A percentile compares a stretch with the other conserved stretches of the same genome.
Evolutionary conservation across 192 early-diverging fungal species (phyloP).

Genomic region (Podila verticillata): DNA sequence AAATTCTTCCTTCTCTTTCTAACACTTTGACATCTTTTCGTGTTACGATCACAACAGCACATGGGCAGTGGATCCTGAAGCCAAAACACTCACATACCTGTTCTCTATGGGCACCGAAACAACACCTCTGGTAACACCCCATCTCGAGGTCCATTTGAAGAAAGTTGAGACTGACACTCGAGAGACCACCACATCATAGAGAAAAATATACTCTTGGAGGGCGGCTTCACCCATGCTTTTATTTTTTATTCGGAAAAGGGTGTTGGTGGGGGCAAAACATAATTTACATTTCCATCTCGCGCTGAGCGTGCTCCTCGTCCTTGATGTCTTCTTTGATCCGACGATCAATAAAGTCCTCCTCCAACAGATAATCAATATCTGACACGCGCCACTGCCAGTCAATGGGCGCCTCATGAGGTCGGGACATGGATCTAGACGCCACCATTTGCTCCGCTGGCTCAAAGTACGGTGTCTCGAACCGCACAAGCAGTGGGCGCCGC

Average conservation of each 20-base stretch:
- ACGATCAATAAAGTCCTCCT: constrained; percentile 51
- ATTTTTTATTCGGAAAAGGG: not conserved
- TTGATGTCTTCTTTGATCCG: constrained; percentile 31
- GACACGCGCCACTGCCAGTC: constrained; percentile 61
- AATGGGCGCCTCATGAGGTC: constrained; percentile 46
- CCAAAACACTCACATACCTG: constrained; percentile 22
- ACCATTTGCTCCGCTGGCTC: constrained; percentile 61
- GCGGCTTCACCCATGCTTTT: not conserved
- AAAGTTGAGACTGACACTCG: constrained; percentile 1
- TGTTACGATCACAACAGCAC: constrained; percentile 5
- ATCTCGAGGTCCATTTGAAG: constrained; percentile 19
- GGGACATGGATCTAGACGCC: constrained; percentile 47
- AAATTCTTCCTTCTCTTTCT: not conserved
- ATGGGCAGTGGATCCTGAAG: constrained; percentile 24
- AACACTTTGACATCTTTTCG: not conserved
- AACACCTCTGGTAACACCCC: constrained; percentile 20
- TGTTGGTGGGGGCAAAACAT: not conserved
- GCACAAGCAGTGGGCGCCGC: constrained; percentile 54
- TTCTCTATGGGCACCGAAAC: constrained; percentile 43
- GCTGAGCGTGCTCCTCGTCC: constrained; percentile 44
- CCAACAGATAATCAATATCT: constrained; percentile 63
- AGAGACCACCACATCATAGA: not conserved
- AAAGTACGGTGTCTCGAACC: constrained; percentile 63
- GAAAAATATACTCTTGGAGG: not conserved
- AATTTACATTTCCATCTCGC: constrained; percentile 42